Conservation (phyloP, 1,284 basidiomycete species). For the Boletus smithii region DNA sequence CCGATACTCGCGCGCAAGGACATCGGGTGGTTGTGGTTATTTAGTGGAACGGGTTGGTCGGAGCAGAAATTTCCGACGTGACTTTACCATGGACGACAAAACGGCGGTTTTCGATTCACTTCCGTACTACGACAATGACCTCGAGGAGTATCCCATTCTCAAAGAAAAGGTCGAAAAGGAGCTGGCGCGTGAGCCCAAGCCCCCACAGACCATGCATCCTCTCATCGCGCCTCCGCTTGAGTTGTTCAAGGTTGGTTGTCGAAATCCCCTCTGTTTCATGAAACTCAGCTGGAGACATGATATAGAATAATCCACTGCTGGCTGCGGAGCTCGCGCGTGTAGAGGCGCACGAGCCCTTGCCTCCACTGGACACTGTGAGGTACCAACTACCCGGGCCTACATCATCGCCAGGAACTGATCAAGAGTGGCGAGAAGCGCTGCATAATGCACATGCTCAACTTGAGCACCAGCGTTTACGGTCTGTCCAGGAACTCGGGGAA, state of each 20-base stretch:
- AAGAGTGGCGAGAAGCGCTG: slow-evolving; percentile 78
- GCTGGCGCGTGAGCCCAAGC: slow-evolving; percentile 63
- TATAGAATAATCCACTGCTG: slow-evolving; percentile 62
- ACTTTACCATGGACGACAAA: slow-evolving; percentile 19
- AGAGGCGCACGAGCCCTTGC: slow-evolving; percentile 66
- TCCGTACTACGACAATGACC: slow-evolving; percentile 93
- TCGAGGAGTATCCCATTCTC: slow-evolving; percentile 71
- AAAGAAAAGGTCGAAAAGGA: slow-evolving; percentile 72
- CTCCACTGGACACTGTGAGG: slow-evolving; percentile 73
- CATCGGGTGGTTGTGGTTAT: slow-evolving; percentile 43
- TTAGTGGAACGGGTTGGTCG: slow-evolving; percentile 22
- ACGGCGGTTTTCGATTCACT: slow-evolving; percentile 73
- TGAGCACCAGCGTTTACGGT: slow-evolving; percentile 88
- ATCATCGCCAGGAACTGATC: slow-evolving; percentile 60
- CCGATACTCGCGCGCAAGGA: slow-evolving; percentile 48
- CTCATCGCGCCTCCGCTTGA: slow-evolving; percentile 66
- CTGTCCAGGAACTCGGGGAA: slow-evolving; percentile 22
- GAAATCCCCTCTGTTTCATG: not conserved
- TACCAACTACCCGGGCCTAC: slow-evolving; percentile 77
- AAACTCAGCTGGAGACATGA: slow-evolving; percentile 12
- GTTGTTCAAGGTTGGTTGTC: slow-evolving; percentile 60
- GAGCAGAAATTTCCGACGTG: slow-evolving; percentile 26
- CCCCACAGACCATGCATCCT: slow-evolving; percentile 57
- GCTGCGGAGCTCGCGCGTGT: slow-evolving; percentile 72
- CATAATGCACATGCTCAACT: slow-evolving; percentile 82